A percentile compares a stretch with the other conserved stretches of the same genome.
Evolutionary conservation across 192 early-diverging fungal species (phyloP).

Genomic region (Backusella liffmaniae): DNA sequence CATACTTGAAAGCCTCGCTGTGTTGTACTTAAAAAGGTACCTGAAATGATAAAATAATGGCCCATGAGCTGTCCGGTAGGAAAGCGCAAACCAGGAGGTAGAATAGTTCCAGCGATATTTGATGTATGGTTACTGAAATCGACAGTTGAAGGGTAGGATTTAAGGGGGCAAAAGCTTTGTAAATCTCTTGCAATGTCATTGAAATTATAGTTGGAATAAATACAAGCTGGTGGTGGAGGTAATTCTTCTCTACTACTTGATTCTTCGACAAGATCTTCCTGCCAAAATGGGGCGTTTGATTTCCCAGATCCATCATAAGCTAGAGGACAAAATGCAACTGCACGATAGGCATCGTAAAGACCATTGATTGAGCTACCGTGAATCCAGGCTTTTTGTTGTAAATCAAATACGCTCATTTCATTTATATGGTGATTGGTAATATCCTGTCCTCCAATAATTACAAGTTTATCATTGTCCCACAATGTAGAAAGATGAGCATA

Average conservation of each 20-base stretch:
- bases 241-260: constrained; percentile 36
- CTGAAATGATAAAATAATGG: constrained; percentile 65
- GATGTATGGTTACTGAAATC: constrained; percentile 66
- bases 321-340: constrained; percentile 62
- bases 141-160: constrained; percentile 24
- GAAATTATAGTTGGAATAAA: constrained; percentile 87
- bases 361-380: constrained; percentile 62
- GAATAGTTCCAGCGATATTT: constrained; percentile 51
- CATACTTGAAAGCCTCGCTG: constrained; percentile 70
- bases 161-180: constrained; percentile 63
- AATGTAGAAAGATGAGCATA: constrained; percentile 77
- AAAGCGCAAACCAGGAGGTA: constrained; percentile 78
- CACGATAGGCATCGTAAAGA: constrained; percentile 76
- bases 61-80: constrained; percentile 72
- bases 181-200: constrained; percentile 72
- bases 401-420: constrained; percentile 75
- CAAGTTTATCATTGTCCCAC: constrained; percentile 54
- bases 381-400: constrained; percentile 63
- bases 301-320: not conserved
- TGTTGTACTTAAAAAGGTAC: constrained; percentile 68
- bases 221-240: constrained; percentile 52
- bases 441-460: constrained; percentile 78
- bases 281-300: constrained; percentile 11
- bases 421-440: constrained; percentile 74
- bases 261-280: not conserved